These are phyloP conservation scores for Arthroderma sp. DNA, from an alignment of 2,329 filamentous ascomycete species.

Conservation along the genomic window DNA sequence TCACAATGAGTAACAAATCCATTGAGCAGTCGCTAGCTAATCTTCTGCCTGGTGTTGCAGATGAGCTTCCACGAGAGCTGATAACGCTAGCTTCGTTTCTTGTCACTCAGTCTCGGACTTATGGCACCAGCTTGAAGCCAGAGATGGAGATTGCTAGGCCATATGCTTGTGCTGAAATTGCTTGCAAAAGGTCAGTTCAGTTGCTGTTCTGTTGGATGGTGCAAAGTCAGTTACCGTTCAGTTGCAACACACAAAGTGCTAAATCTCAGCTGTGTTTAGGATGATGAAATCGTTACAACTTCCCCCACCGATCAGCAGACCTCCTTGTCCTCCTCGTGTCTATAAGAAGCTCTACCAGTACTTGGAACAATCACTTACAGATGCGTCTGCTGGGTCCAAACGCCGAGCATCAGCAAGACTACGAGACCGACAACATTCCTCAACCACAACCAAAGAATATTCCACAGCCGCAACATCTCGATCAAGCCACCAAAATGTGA, in stretches of 20 bases:
- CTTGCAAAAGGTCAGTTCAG: slow-evolving; percentile 59
- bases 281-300: slow-evolving; percentile 65
- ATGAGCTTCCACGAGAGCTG: slow-evolving; percentile 54
- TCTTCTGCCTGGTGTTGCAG: slow-evolving; percentile 59
- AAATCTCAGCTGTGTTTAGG: slow-evolving; percentile 31
- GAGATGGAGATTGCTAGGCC: slow-evolving; percentile 79
- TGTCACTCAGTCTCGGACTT: slow-evolving; percentile 65
- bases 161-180: slow-evolving; percentile 77
- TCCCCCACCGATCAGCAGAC: slow-evolving; percentile 59
- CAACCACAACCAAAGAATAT: no score
- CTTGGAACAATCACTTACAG: slow-evolving; percentile 55
- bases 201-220: neutral
- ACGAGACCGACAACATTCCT: neutral
- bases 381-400: slow-evolving; percentile 22
- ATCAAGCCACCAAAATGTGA: no score
- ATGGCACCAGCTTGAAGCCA: slow-evolving; percentile 62
- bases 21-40: slow-evolving; percentile 61
- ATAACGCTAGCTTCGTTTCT: slow-evolving; percentile 58
- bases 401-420: slow-evolving; percentile 18
- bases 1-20: slow-evolving; percentile 53
- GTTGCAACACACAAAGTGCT: neutral
- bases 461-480: no score
- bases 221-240: neutral
- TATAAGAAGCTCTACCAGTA: slow-evolving; percentile 77
- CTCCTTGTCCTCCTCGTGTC: slow-evolving; percentile 63